Percentiles rank a stretch among this genome's conserved stretches.
Evolutionary conservation across 192 early-diverging fungal genomes (phyloP).

Genomic region (Entomortierella beljakovae): DNA sequence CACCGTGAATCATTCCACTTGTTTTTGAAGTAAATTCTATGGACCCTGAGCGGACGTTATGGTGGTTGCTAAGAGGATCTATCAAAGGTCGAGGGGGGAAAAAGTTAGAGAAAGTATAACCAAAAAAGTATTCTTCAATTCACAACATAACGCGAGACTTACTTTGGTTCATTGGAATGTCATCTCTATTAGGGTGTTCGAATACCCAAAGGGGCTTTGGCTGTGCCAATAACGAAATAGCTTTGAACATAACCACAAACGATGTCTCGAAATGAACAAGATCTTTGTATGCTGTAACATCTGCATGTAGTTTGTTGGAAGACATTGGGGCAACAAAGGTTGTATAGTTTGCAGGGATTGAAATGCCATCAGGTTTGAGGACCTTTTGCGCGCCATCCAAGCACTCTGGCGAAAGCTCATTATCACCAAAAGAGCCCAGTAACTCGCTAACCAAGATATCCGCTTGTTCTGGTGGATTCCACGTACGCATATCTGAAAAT

Average conservation of each 20-base stretch:
- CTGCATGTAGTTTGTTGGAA: constrained; percentile 82
- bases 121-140: too few species aligned
- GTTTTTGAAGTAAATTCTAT: constrained; percentile 65
- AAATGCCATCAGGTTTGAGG: constrained; percentile 83
- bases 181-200: constrained; percentile 73
- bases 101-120: too few species aligned
- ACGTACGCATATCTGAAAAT: constrained; percentile 92
- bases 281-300: constrained; percentile 78
- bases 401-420: constrained; percentile 99
- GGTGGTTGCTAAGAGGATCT: constrained; percentile 73
- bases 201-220: constrained; percentile 86
- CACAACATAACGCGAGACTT: not conserved
- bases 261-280: constrained; percentile 85
- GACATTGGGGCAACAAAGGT: constrained; percentile 90
- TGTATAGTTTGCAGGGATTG: constrained; percentile 90
- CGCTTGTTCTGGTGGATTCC: constrained; percentile 76
- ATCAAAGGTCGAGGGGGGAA: not conserved
- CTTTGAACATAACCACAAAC: constrained; percentile 97
- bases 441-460: constrained; percentile 98
- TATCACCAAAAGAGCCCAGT: constrained; percentile 98
- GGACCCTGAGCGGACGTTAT: constrained; percentile 76
- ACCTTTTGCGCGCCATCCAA: constrained; percentile 91
- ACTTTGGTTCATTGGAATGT: constrained; percentile 54
- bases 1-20: constrained; percentile 84
- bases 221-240: constrained; percentile 73